Evolutionary conservation across 345 rosid genomes (phyloP).

Genomic region (Orychophragmus violaceus): DNA sequence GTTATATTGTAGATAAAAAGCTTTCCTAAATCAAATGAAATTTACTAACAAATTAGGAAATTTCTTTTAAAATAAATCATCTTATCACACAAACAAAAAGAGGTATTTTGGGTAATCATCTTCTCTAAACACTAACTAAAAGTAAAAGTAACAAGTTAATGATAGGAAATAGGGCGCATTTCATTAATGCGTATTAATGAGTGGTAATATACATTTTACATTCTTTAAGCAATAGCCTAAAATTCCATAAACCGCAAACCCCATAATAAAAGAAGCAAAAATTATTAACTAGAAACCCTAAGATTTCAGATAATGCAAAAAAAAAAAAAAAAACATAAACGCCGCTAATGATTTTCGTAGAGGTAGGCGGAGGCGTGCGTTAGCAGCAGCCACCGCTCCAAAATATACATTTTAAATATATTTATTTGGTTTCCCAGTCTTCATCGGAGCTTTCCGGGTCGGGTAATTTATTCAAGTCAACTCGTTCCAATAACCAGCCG

Average conservation of each 20-base stretch:
- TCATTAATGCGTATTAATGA: slow-evolving; percentile 17
- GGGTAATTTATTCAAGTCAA: slow-evolving; percentile 87
- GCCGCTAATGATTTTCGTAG: slow-evolving; percentile 5
- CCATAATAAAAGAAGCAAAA: slow-evolving; percentile 3
- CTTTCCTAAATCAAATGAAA: background rate
- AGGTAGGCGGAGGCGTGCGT: slow-evolving; percentile 25
- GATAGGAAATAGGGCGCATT: background rate
- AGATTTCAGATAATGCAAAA: slow-evolving; percentile 8
- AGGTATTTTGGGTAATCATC: background rate
- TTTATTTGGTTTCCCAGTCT: slow-evolving; percentile 43
- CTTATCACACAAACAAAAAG: background rate
- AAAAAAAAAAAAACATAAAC: slow-evolving; percentile 3
- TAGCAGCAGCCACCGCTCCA: slow-evolving; percentile 25
- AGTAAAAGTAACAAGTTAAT: background rate
- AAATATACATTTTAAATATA: background rate
- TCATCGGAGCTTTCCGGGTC: slow-evolving; percentile 82
- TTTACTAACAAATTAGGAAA: background rate
- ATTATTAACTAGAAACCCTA: slow-evolving; percentile 1
- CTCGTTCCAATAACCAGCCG: slow-evolving; percentile 51
- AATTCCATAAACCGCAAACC: slow-evolving; percentile 10
- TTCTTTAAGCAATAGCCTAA: slow-evolving; percentile 31
- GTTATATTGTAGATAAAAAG: too few relatives aligned
- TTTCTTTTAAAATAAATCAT: background rate
- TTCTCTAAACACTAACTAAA: background rate
- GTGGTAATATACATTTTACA: slow-evolving; percentile 30